Evolutionary conservation across 163 green algal genomes (phyloP).

Genomic region (Chlamydomonas reinhardtii): DNA sequence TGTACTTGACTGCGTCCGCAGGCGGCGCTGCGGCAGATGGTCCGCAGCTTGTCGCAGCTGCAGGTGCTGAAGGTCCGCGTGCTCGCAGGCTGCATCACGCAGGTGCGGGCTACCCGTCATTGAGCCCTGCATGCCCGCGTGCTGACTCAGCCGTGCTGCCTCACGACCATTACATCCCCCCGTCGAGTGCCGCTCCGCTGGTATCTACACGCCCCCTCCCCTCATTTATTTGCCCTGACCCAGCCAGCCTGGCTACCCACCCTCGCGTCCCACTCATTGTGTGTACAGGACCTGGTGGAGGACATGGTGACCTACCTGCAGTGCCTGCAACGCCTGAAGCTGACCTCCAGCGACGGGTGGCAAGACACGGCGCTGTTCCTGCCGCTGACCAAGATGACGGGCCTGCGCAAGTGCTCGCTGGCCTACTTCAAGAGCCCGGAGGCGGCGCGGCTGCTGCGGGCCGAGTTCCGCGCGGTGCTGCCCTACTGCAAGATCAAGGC

Average conservation of each 20-base stretch:
- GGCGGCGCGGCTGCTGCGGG: constrained; percentile 25
- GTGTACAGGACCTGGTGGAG: constrained; percentile 42
- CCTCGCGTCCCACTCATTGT: no score
- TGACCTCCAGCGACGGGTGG: constrained; percentile 40
- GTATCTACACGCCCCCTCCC: no score
- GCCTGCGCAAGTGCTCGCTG: constrained; percentile 48
- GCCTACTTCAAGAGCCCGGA: constrained; percentile 41
- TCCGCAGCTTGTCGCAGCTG: constrained; percentile 32
- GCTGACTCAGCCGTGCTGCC: no score
- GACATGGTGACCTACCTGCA: constrained; percentile 57
- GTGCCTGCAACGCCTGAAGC: constrained; percentile 60
- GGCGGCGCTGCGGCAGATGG: constrained; percentile 38
- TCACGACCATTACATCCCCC: no score
- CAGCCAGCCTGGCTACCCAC: no score
- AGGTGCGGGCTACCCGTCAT: no score
- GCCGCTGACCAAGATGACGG: constrained; percentile 35
- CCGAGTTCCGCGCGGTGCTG: constrained; percentile 40
- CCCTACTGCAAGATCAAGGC: constrained; percentile 54
- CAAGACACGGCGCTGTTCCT: constrained; percentile 29
- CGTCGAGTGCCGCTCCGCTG: no score
- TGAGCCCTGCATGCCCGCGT: no score
- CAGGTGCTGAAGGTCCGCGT: constrained; percentile 53
- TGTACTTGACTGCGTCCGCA: not conserved
- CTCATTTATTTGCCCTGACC: no score
- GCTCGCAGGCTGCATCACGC: constrained; percentile 59